Evolutionary conservation across 169 alveolate species (phyloP), one percentile per base, ranked within the genome.

Genomic region (Prorocentrum cordatum): DNA sequence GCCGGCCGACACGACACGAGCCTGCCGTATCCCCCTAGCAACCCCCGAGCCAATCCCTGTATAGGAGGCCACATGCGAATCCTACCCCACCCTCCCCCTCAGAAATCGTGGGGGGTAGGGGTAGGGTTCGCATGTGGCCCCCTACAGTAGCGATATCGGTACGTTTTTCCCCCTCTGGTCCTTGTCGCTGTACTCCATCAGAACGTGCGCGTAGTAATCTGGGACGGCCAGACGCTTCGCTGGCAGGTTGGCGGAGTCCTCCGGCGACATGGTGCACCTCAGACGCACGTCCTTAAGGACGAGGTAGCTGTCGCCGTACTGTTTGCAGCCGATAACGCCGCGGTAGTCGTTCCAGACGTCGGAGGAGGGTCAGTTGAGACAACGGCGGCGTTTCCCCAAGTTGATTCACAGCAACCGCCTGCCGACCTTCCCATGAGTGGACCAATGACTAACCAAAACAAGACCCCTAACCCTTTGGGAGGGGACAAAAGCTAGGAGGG

Each of bases 131-230:
- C 42, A n/a, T 29, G 38, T 22, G 66, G 18, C 9, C 33, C 24
- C 66, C 1, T n/a, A n/a, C n/a, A n/a, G n/a, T n/a, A n/a, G n/a
- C n/a, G n/a, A n/a, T n/a, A n/a, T n/a, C n/a, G n/a, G n/a, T n/a
- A n/a, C n/a, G n/a, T n/a, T n/a, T n/a, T n/a, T n/a, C n/a, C n/a
- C n/a, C n/a, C n/a, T n/a, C n/a, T n/a, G n/a, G 72, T 38, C 72
- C 72, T 62, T 62, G 72, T 62, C 72, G 45, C 72, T 42, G 54
- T 42, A 42, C 91, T 82, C 91, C n/a, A 82, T 36, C 38, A 82
- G 35, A 36, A 82, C 91, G n/a, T 82, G 91, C 12, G 91, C 91
- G 29, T 82, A 82, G 91, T 22, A 82, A 54, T 82, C 91, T 68
- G 64, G 68, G 33, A 82, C 91, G 2, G 91, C 91, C 3, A 82